Evolutionary conservation across 2,329 filamentous ascomycete genomes (phyloP), one percentile per base, ranked within the genome.

Genomic region (Aureobasidium mangrovei): DNA sequence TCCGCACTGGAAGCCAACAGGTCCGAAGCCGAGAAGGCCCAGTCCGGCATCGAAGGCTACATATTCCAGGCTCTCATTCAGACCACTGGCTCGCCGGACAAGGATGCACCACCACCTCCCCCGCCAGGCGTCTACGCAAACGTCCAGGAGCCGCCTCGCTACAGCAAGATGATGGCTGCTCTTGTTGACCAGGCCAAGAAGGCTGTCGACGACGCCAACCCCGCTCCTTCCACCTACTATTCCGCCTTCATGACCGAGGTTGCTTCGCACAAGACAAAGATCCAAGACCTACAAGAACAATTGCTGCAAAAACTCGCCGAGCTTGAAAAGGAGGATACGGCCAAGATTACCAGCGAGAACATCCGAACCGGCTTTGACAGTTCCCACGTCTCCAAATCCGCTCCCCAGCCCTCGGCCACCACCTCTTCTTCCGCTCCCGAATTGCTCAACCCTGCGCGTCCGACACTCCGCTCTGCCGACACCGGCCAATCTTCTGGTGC

Each of bases 131-230:
- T 96, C 29, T 85, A 94, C 65, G 77, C 79, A 40, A 78, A 88
- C 53, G 83, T 85, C 62, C 81, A 86, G 67, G 83, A 84, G 64
- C 82, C 88, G 62, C 88, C 88, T 0, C 86, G 84, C 10, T 98
- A 95, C 67, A 93, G 89, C 38, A 89, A 94, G 75, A 98, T 98
- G 93, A 91, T 98, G 86, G 88, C 88, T n/a, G 83, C 85, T n/a
- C 72, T 98, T 63, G 80, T 97, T 24, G 93, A 98, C 64, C 87
- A 95, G 70, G 90, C 97, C 40, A 96, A 95, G 70, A 83, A 88
- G 60, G 82, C 86, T 48, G 77, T 95, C 35, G 87, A 91, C 54
- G 86, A 90, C 66, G 66, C 69, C 24, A 86, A 86, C 70, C 82
- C 85, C 58, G 77, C 80, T 0, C 49, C 39, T 4, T 77, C 80